Evolutionary conservation across 352 stramenopile genomes (phyloP).

Genomic region (Thalassiosira sp.): DNA sequence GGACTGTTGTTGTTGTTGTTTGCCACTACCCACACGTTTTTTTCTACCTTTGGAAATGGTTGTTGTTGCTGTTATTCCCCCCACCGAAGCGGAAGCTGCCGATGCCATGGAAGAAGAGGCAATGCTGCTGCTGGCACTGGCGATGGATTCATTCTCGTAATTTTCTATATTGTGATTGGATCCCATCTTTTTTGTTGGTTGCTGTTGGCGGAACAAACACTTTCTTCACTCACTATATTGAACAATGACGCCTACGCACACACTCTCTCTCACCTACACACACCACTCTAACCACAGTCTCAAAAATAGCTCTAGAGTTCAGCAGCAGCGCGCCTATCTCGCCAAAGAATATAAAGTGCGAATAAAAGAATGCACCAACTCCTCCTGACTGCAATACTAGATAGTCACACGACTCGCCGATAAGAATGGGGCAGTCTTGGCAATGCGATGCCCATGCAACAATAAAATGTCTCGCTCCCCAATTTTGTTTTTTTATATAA

Average conservation of each 20-base stretch:
- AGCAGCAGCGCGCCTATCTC: too few species aligned
- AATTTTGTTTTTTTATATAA: too few species aligned
- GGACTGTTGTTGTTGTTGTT: not conserved
- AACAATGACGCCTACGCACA: too few species aligned
- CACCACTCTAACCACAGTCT: too few species aligned
- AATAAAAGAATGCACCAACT: not conserved
- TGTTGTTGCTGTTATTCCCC: not conserved
- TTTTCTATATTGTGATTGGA: slow-evolving; percentile 7
- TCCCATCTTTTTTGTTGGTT: not conserved
- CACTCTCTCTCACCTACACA: too few species aligned
- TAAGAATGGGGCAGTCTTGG: not conserved
- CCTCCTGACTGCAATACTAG: too few species aligned
- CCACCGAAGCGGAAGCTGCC: not conserved
- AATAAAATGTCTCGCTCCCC: not conserved
- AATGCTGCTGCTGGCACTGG: not conserved
- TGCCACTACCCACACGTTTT: slow-evolving; percentile 10
- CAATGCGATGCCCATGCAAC: not conserved
- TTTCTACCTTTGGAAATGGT: slow-evolving; percentile 11
- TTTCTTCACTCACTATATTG: too few species aligned
- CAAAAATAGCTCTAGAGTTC: too few species aligned
- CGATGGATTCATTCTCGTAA: slow-evolving; percentile 3
- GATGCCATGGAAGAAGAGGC: not conserved
- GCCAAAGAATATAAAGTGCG: not conserved
- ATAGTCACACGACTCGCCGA: not conserved
- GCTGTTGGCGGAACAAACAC: not conserved